Conservation (phyloP, 208 protist genomes). For the Phytomonas francai region DNA sequence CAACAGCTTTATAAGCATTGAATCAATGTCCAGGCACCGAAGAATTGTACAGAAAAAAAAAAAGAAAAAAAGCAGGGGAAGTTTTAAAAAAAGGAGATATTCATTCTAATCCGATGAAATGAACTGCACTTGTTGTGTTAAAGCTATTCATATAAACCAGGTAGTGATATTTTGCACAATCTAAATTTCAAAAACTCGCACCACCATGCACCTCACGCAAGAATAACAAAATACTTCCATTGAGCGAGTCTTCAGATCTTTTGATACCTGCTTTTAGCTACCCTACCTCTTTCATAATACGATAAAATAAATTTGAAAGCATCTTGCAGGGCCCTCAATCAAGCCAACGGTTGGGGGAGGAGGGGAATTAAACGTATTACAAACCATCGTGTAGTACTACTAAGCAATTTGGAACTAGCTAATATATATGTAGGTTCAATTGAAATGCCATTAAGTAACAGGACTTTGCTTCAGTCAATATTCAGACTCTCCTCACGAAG, state of each 20-base stretch:
- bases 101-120: neutral
- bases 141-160: neutral
- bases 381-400: neutral
- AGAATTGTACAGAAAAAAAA: neutral
- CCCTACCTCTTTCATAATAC: neutral
- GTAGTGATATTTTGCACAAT: neutral
- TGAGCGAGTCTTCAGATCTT: neutral
- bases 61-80: neutral
- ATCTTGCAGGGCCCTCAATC: neutral
- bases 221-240: neutral
- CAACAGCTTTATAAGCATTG: neutral
- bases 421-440: neutral
- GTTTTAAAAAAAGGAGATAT: neutral
- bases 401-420: neutral
- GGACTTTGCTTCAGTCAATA: slow-evolving; percentile 3
- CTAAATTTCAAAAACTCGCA: neutral
- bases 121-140: neutral
- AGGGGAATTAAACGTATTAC: neutral
- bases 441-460: neutral
- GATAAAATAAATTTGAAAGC: neutral
- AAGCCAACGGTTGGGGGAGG: neutral
- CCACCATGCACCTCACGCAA: neutral
- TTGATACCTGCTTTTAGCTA: neutral
- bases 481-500: slow-evolving; percentile 18
- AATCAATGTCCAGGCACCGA: neutral